These are phyloP conservation scores for Neonectria magnoliae DNA, from an alignment of 2,329 filamentous ascomycete genomes.

Conservation along the genomic window DNA sequence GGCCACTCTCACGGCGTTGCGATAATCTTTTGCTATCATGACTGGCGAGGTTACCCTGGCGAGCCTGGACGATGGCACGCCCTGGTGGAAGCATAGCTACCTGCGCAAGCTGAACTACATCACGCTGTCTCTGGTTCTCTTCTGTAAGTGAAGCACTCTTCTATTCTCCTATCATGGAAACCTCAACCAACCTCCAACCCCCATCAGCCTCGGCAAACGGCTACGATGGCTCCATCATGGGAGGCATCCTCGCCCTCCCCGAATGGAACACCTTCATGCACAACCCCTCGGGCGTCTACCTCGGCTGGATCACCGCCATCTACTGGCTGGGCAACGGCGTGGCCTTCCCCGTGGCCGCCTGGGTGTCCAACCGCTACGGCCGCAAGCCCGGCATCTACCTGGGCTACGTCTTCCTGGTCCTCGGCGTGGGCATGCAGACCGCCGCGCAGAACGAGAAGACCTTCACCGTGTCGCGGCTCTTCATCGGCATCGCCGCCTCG, in stretches of 20 bases:
- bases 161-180: no score
- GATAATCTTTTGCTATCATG: constrained; percentile 5
- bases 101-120: constrained; percentile 32
- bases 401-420: constrained; percentile 29
- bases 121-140: constrained; percentile 26
- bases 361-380: constrained; percentile 27
- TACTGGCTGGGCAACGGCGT: constrained; percentile 39
- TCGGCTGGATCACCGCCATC: constrained; percentile 39
- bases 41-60: constrained; percentile 6
- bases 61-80: constrained; percentile 8
- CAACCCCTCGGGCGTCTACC: constrained; percentile 29
- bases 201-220: constrained; percentile 25
- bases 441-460: constrained; percentile 28
- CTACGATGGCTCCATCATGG: constrained; percentile 26
- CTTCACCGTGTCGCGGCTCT: constrained; percentile 27
- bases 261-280: constrained; percentile 37
- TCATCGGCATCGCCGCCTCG: constrained; percentile 28
- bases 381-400: constrained; percentile 24
- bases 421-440: constrained; percentile 28
- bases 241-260: constrained; percentile 30
- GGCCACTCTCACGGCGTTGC: not conserved
- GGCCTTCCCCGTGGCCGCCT: constrained; percentile 27
- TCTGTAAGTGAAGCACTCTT: constrained; percentile 17
- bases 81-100: constrained; percentile 29
- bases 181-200: no score